A percentile compares a stretch with the other conserved stretches of the same genome.
Conservation (phyloP, 2,329 filamentous ascomycete species). For the Metarhizium anisopliae region DNA sequence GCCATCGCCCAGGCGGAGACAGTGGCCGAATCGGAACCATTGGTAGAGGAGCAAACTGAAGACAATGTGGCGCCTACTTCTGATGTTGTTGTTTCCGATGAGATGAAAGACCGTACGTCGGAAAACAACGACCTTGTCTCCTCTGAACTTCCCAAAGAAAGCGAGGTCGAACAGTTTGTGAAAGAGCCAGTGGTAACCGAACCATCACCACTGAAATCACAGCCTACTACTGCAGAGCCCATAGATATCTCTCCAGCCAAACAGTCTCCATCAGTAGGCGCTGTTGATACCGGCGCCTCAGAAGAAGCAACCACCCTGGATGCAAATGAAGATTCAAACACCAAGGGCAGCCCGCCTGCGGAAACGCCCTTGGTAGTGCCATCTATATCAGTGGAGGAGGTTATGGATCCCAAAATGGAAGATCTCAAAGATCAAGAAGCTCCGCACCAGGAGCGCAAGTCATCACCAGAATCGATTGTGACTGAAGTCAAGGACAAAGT, state of each 20-base stretch:
- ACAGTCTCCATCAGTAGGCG: not conserved
- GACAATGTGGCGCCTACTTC: not conserved
- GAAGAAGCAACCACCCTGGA: not conserved
- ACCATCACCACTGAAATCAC: not conserved
- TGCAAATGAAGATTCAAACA: not conserved
- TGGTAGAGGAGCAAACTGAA: not conserved
- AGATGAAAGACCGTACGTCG: not conserved
- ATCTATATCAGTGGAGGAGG: constrained; percentile 3
- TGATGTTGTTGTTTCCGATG: not conserved
- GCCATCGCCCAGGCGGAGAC: not conserved
- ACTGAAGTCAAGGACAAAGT: not conserved
- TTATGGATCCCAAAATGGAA: not conserved
- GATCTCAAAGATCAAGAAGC: not conserved
- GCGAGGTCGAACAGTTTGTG: not conserved
- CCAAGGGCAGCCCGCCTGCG: not conserved
- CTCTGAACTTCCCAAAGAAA: not conserved
- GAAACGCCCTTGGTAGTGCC: not conserved
- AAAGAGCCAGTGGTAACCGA: not conserved
- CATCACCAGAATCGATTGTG: not conserved
- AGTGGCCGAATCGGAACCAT: not conserved
- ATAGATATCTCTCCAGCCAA: not conserved
- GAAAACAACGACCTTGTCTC: not conserved
- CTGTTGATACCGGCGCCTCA: not conserved
- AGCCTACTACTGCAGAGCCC: not conserved
- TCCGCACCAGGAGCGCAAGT: not conserved